These are phyloP conservation scores for Lachnellula hyalina DNA, from an alignment of 2,329 filamentous ascomycete species.

Conservation along the genomic window DNA sequence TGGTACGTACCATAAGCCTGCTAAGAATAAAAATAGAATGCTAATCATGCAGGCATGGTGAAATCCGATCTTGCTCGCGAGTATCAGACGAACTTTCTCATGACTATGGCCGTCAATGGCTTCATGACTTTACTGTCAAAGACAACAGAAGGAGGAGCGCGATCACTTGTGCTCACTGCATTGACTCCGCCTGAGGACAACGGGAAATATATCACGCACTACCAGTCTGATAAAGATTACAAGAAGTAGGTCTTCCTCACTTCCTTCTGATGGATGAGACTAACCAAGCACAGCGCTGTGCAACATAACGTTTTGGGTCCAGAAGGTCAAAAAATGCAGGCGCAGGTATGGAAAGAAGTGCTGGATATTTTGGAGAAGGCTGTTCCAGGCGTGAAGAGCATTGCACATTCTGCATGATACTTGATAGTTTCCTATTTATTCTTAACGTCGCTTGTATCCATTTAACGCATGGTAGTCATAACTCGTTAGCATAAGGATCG, in stretches of 20 bases:
- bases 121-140: conserved; percentile 21
- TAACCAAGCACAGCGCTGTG: conserved; percentile 12
- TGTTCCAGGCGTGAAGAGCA: conserved; percentile 19
- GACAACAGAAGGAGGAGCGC: conserved; percentile 30
- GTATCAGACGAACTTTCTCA: conserved; percentile 16
- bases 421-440: neutral
- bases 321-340: conserved; percentile 25
- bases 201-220: conserved; percentile 23
- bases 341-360: conserved; percentile 24
- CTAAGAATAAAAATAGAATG: neutral
- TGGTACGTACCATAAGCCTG: conserved; percentile 2
- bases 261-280: neutral
- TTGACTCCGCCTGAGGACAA: conserved; percentile 23
- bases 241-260: conserved; percentile 15
- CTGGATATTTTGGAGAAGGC: conserved; percentile 18
- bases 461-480: too few species aligned
- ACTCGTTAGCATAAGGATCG: too few species aligned
- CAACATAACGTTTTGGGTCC: conserved; percentile 19
- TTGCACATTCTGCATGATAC: conserved; percentile 6
- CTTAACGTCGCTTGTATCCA: neutral
- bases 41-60: conserved; percentile 16
- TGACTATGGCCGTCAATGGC: conserved; percentile 7
- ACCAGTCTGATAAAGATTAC: conserved; percentile 22
- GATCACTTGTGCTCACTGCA: conserved; percentile 27
- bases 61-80: conserved; percentile 22